Evolutionary conservation across 1,284 basidiomycete species (phyloP).

Genomic region (Sphaerobolus stellatus): DNA sequence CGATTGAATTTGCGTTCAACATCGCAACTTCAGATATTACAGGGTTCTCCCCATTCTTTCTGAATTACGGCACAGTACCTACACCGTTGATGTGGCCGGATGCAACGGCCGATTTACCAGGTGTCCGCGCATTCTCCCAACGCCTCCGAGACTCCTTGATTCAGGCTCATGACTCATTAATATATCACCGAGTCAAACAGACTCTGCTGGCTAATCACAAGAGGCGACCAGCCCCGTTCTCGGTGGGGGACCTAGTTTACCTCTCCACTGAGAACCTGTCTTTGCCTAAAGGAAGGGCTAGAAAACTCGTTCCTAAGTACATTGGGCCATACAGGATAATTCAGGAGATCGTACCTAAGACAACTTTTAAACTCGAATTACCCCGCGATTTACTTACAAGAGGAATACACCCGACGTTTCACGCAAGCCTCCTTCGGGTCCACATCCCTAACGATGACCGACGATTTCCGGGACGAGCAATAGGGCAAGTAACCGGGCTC

Average conservation of each 20-base stretch:
- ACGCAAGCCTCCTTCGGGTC: conserved; percentile 25
- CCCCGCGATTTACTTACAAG: conserved; percentile 21
- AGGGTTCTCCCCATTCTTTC: conserved; percentile 35
- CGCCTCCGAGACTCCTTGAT: conserved; percentile 24
- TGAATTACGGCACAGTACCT: conserved; percentile 36
- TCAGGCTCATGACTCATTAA: conserved; percentile 29
- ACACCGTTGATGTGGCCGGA: conserved; percentile 30
- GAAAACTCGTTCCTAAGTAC: conserved; percentile 37
- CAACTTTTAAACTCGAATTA: conserved; percentile 28
- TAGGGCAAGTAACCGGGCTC: conserved; percentile 19
- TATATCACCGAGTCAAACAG: conserved; percentile 30
- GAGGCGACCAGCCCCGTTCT: conserved; percentile 18
- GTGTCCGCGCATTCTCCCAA: conserved; percentile 25
- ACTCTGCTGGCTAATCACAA: conserved; percentile 26
- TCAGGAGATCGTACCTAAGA: conserved; percentile 28
- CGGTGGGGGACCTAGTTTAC: conserved; percentile 29
- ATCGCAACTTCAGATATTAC: conserved; percentile 33
- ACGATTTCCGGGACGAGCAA: conserved; percentile 21
- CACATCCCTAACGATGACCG: conserved; percentile 23
- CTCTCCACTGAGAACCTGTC: conserved; percentile 37
- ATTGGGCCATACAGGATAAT: conserved; percentile 32
- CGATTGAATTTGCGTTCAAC: conserved; percentile 30
- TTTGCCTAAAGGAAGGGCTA: conserved; percentile 26
- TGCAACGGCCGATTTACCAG: conserved; percentile 17
- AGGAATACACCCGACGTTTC: conserved; percentile 32